phyloP scores from a whole-genome alignment of 2,329 filamentous ascomycete genomes.

The Elsinoe fawcettii region DNA sequence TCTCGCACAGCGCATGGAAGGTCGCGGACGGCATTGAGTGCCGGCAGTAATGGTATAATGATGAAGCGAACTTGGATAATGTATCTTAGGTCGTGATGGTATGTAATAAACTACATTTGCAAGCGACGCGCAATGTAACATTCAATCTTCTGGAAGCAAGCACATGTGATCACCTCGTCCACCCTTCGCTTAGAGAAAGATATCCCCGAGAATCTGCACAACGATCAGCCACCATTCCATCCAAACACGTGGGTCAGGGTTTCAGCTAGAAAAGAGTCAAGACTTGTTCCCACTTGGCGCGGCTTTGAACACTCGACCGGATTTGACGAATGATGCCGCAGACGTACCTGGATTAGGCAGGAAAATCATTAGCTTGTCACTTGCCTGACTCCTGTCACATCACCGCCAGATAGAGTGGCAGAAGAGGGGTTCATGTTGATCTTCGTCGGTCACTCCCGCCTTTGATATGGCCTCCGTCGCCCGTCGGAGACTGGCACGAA shows the following conservation, averaged over 20 bases:
- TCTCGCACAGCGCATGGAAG: slow-evolving; percentile 36
- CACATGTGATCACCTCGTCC: neutral
- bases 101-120: slow-evolving; percentile 6
- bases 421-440: neutral
- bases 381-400: neutral
- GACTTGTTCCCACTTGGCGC: neutral
- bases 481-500: neutral
- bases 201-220: neutral
- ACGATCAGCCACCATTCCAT: slow-evolving; percentile 9
- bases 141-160: neutral
- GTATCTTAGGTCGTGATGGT: neutral
- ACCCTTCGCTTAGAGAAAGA: neutral
- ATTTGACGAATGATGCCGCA: neutral
- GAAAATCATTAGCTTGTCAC: slow-evolving; percentile 2
- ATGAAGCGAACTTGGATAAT: slow-evolving; percentile 4
- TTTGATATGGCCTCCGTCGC: neutral
- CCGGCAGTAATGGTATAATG: slow-evolving; percentile 7
- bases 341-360: slow-evolving; percentile 6
- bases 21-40: slow-evolving; percentile 16
- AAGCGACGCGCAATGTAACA: neutral
- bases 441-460: neutral
- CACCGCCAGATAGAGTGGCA: neutral
- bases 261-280: neutral
- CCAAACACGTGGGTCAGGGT: slow-evolving; percentile 9
- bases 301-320: neutral